Percentiles rank a stretch among this genome's conserved stretches.
These are phyloP conservation scores for Sparassis latifolia DNA, from an alignment of 1,284 basidiomycete genomes.

Conservation along the genomic window DNA sequence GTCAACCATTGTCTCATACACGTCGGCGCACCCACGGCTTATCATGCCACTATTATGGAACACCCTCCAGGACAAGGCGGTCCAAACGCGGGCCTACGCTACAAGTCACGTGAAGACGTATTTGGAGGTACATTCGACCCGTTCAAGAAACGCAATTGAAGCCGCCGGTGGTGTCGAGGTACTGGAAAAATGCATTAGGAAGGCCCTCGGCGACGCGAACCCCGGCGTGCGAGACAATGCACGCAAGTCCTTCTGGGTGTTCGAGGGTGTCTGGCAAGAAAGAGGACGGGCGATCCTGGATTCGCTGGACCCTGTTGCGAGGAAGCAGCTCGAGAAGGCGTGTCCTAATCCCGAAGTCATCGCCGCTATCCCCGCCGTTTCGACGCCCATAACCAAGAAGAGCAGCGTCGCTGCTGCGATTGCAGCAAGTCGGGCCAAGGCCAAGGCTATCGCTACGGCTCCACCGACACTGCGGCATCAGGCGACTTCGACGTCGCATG, in stretches of 20 bases:
- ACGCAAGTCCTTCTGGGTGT: constrained; percentile 77
- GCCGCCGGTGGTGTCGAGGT: constrained; percentile 57
- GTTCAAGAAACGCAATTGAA: constrained; percentile 61
- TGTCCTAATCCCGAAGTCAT: constrained; percentile 55
- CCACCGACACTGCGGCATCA: constrained; percentile 73
- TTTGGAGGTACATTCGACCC: constrained; percentile 63
- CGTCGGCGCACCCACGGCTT: constrained; percentile 67
- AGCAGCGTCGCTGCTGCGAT: constrained; percentile 75
- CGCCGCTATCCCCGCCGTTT: constrained; percentile 34
- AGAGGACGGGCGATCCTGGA: constrained; percentile 60
- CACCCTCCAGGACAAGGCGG: constrained; percentile 79
- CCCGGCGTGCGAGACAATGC: constrained; percentile 73
- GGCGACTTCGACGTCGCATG: constrained; percentile 60
- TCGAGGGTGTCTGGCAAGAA: constrained; percentile 71
- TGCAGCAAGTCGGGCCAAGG: constrained; percentile 77
- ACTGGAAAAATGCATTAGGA: constrained; percentile 69
- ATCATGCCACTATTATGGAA: constrained; percentile 68
- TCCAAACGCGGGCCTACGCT: constrained; percentile 70
- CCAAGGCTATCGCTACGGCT: constrained; percentile 73
- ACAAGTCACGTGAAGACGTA: constrained; percentile 69
- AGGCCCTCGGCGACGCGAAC: constrained; percentile 74
- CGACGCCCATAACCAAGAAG: constrained; percentile 58
- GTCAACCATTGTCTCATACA: constrained; percentile 61
- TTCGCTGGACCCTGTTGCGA: constrained; percentile 60
- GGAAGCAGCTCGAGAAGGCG: constrained; percentile 83